Evolutionary conservation across 108 stramenopile species (phyloP).

Genomic region (Craspedostauros australis): DNA sequence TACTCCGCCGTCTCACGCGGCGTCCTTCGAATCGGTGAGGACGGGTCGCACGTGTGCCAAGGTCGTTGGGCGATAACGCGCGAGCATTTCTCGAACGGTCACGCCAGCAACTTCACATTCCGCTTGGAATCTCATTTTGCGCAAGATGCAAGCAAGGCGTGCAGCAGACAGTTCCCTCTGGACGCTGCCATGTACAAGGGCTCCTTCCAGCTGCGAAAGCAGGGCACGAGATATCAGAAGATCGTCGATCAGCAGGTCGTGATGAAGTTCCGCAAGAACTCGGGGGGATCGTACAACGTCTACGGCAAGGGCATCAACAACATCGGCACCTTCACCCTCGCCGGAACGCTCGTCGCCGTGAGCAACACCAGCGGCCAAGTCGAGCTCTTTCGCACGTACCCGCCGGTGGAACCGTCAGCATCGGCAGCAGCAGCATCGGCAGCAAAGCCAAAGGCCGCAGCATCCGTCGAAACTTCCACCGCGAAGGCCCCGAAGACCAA

Average conservation of each 20-base stretch:
- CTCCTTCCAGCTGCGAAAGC: slow-evolving; percentile 61
- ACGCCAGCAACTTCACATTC: slow-evolving; percentile 62
- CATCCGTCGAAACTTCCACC: neutral
- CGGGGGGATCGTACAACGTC: slow-evolving; percentile 69
- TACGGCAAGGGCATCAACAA: slow-evolving; percentile 75
- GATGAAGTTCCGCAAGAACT: slow-evolving; percentile 69
- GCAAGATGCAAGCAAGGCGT: slow-evolving; percentile 23
- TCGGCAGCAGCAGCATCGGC: slow-evolving; percentile 8
- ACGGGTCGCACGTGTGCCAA: slow-evolving; percentile 64
- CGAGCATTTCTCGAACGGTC: slow-evolving; percentile 59
- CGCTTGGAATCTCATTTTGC: slow-evolving; percentile 61
- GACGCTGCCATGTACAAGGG: slow-evolving; percentile 79
- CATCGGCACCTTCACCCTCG: slow-evolving; percentile 60
- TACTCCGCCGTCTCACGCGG: slow-evolving; percentile 74
- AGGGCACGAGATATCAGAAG: slow-evolving; percentile 39
- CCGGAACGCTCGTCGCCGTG: slow-evolving; percentile 58
- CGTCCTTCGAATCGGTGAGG: slow-evolving; percentile 61
- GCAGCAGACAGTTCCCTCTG: slow-evolving; percentile 46
- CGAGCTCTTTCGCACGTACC: slow-evolving; percentile 75
- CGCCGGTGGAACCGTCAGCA: slow-evolving; percentile 22
- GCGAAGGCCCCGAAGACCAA: too few species aligned
- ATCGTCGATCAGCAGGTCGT: slow-evolving; percentile 69
- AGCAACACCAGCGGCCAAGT: slow-evolving; percentile 68
- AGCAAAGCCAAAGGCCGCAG: neutral
- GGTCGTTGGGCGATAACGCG: slow-evolving; percentile 79